phyloP scores from a whole-genome alignment of 768 basidiomycete genomes.

The Boletus insuetus region DNA sequence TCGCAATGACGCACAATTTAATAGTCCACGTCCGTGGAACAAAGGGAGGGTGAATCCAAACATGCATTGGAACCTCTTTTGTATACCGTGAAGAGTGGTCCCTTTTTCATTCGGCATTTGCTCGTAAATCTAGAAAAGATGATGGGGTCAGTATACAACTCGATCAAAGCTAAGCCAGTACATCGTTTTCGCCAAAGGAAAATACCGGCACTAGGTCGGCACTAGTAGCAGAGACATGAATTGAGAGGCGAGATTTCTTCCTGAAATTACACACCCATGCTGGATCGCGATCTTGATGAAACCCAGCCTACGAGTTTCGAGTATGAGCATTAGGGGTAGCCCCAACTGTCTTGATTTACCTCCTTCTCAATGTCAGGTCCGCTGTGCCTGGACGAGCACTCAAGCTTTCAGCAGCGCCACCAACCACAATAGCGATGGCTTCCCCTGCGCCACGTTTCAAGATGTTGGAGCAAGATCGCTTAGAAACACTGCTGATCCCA shows the following conservation, averaged over 20 bases:
- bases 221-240: constrained; percentile 37
- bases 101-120: constrained; percentile 97
- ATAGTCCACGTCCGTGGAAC: constrained; percentile 93
- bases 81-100: constrained; percentile 79
- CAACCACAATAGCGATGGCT: constrained; percentile 92
- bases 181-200: constrained; percentile 98
- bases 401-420: constrained; percentile 93
- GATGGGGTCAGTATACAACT: background rate
- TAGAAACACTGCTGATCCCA: constrained; percentile 92
- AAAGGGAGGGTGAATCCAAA: constrained; percentile 97
- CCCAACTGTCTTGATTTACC: constrained; percentile 36
- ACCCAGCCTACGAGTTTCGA: constrained; percentile 56
- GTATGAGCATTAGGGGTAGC: background rate
- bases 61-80: constrained; percentile 86
- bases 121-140: constrained; percentile 72
- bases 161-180: constrained; percentile 36
- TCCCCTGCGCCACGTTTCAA: constrained; percentile 56
- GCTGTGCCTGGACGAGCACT: constrained; percentile 97
- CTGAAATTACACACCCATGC: constrained; percentile 57
- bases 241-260: background rate
- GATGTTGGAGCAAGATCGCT: constrained; percentile 86
- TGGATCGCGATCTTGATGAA: constrained; percentile 95
- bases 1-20: constrained; percentile 74
- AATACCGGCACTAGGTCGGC: constrained; percentile 97
- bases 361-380: constrained; percentile 73